Evolutionary conservation across 192 early-diverging fungal species (phyloP), one percentile per base, ranked within the genome.

Genomic region (Coemansia guatemalensis): DNA sequence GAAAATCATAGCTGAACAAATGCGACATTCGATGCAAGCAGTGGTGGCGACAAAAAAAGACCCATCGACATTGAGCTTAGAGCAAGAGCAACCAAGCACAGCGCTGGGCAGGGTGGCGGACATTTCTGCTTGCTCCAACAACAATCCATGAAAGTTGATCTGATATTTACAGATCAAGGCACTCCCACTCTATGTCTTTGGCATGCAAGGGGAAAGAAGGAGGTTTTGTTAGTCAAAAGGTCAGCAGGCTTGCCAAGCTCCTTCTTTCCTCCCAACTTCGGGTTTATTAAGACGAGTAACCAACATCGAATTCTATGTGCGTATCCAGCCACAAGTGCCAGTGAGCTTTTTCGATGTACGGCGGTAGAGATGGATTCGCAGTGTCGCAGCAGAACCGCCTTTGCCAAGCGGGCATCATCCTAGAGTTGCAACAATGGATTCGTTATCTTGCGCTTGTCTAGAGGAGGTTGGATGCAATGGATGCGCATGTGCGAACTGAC

Each of bases 261-360:
- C 52, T 66, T 66, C 64, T 75, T 69, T 75, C 61, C 48, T 65
- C 70, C 63, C 65, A 62, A 69, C 27, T 61, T 62, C 54, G 73
- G 68, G 57, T 75, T 75, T 57, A 56, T 56, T 53, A 58, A 58
- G 54, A 59, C 59, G 48, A 69, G 67, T 70, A 66, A 41, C 61
- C 61, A 62, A 54, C 48, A 68, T 65, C 58, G 60, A 65, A 67
- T 62, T 71, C 63, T 71, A 75, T 75, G 73, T 75, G 68, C 73
- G 73, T 75, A 70, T 74, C 57, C 30, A 39, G 20, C 22, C 30
- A 32, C 30, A 8, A 8, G 30, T 32, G 30, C 30, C 30, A 32
- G 30, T 32, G 30, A 32, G 30, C 3, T 32, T 3, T 32, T 32
- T 8, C 8, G 30, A 32, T 32, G 8, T 32, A 8, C 30, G 30